Evolutionary conservation across 176 grass and related monocot species (phyloP).

Genomic region (Aegilops bicornis): DNA sequence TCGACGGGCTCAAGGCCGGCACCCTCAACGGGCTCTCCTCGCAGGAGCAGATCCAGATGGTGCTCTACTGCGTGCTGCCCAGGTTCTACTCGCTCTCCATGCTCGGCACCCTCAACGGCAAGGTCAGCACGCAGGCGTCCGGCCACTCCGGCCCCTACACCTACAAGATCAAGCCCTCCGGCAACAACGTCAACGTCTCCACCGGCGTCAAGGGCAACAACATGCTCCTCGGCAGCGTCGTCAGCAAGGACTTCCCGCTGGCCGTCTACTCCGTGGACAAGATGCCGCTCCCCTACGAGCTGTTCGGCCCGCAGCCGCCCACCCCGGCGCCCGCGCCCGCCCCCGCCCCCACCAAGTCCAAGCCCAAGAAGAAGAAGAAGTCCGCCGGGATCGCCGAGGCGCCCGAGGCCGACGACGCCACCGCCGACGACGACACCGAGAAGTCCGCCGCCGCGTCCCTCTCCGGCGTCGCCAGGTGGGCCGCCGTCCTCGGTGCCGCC

Average conservation of each 20-base stretch:
- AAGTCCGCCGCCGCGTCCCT: constrained; percentile 20
- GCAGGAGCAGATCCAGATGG: constrained; percentile 73
- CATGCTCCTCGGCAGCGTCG: constrained; percentile 35
- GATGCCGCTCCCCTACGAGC: constrained; percentile 65
- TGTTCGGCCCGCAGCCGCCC: constrained; percentile 71
- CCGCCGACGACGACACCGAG: background rate
- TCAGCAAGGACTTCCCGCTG: constrained; percentile 58
- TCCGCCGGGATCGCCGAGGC: constrained; percentile 38
- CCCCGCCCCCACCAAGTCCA: constrained; percentile 31
- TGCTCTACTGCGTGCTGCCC: constrained; percentile 78
- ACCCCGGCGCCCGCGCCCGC: constrained; percentile 41
- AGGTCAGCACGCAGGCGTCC: constrained; percentile 75
- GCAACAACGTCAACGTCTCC: constrained; percentile 58
- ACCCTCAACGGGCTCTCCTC: constrained; percentile 56
- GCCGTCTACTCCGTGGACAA: constrained; percentile 68
- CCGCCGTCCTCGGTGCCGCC: constrained; percentile 18
- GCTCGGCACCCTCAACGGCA: constrained; percentile 54
- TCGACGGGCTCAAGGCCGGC: constrained; percentile 58
- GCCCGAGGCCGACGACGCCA: constrained; percentile 15
- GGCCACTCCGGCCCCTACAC: constrained; percentile 56
- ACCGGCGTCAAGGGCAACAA: constrained; percentile 60
- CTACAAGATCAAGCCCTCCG: constrained; percentile 43
- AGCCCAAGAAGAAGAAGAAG: constrained; percentile 61
- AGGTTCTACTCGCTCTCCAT: constrained; percentile 51
- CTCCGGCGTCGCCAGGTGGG: constrained; percentile 30